A percentile compares a stretch with the other conserved stretches of the same genome.
Evolutionary conservation across 225 moss, liverwort and hornwort species (phyloP).

Genomic region (Ulota crispa): DNA sequence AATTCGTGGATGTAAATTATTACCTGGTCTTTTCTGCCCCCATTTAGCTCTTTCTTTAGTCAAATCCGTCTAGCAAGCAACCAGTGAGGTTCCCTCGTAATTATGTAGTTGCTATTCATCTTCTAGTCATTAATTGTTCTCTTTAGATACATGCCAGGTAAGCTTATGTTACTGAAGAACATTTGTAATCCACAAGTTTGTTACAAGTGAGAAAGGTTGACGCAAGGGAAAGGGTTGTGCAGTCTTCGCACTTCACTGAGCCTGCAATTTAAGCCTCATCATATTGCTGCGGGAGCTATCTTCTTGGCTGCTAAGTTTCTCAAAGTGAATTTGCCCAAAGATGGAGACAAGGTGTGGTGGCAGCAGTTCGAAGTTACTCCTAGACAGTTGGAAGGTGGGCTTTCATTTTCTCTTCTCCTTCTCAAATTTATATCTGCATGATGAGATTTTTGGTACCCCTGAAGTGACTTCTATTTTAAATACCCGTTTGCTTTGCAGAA

Average conservation of each 20-base stretch:
- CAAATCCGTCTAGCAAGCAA: conserved; percentile 37
- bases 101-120: conserved; percentile 47
- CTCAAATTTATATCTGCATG: not conserved
- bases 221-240: conserved; percentile 74
- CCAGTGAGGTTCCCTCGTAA: conserved; percentile 32
- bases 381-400: conserved; percentile 81
- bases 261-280: conserved; percentile 97
- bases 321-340: conserved; percentile 85
- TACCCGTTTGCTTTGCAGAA: conserved; percentile 59
- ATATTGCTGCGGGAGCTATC: conserved; percentile 95
- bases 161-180: conserved; percentile 48
- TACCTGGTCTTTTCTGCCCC: conserved; percentile 37
- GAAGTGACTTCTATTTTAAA: conserved; percentile 9
- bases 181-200: conserved; percentile 48
- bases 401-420: not conserved
- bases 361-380: conserved; percentile 94
- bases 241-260: conserved; percentile 96
- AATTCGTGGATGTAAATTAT: conserved; percentile 25
- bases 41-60: conserved; percentile 33
- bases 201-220: conserved; percentile 55
- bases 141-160: conserved; percentile 61
- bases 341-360: conserved; percentile 97
- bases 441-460: not conserved
- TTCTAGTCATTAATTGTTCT: conserved; percentile 50
- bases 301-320: conserved; percentile 96